phyloP scores from a whole-genome alignment of 2,329 filamentous ascomycete genomes.

The Pyrenophora seminiperda region DNA sequence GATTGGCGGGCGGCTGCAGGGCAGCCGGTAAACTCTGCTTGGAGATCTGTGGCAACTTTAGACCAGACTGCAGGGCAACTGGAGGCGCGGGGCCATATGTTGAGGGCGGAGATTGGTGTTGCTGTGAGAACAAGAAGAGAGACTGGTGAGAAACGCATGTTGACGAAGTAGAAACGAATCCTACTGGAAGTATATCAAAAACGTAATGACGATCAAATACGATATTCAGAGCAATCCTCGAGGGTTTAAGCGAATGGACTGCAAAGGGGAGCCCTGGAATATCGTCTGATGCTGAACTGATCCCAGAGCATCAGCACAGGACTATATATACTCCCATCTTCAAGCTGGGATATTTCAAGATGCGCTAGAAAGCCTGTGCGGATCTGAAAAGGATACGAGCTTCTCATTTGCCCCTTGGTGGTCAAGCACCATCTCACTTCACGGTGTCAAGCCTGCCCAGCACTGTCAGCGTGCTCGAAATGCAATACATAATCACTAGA shows the following conservation, averaged over 20 bases:
- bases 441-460: not conserved
- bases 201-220: not conserved
- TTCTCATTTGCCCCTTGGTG: too few relatives aligned
- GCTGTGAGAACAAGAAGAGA: not conserved
- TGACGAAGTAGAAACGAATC: not conserved
- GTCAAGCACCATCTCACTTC: too few relatives aligned
- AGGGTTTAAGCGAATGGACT: not conserved
- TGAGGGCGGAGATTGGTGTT: not conserved
- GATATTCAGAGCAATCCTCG: too few relatives aligned
- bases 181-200: not conserved
- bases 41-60: slow-evolving; percentile 21
- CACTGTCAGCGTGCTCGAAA: not conserved
- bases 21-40: slow-evolving; percentile 25
- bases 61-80: slow-evolving; percentile 30
- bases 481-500: not conserved
- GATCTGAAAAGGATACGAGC: too few relatives aligned
- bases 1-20: slow-evolving; percentile 26
- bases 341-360: too few relatives aligned
- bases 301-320: not conserved
- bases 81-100: slow-evolving; percentile 12
- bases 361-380: too few relatives aligned
- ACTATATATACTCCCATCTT: not conserved
- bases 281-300: not conserved
- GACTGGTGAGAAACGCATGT: slow-evolving; percentile 1
- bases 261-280: too few relatives aligned